Conservation (phyloP, 345 rosid species). For the Pistacia atlantica region DNA sequence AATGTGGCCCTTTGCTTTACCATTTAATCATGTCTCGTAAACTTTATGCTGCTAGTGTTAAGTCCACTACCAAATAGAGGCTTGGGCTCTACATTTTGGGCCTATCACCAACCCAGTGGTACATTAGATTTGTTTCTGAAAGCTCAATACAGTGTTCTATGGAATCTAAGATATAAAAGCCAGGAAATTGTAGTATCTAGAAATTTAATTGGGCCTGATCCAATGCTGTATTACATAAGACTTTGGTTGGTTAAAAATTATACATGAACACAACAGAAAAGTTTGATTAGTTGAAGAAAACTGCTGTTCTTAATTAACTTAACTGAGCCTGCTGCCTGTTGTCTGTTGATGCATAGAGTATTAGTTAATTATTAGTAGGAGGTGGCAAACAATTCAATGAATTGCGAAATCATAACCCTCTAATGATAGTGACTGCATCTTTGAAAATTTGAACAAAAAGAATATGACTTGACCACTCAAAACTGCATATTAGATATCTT, state of each 20-base stretch:
- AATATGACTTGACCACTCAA: background rate
- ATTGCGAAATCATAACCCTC: background rate
- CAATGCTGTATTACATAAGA: too few relatives aligned
- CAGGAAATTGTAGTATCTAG: too few relatives aligned
- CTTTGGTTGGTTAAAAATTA: too few relatives aligned
- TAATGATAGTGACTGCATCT: background rate
- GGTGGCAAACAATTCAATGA: too few relatives aligned
- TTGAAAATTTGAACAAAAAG: background rate
- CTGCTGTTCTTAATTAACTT: background rate
- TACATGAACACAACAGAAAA: too few relatives aligned
- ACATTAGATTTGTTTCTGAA: too few relatives aligned
- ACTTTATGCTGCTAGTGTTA: background rate
- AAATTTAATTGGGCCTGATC: too few relatives aligned
- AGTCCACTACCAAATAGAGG: background rate
- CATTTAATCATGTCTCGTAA: slow-evolving; percentile 8
- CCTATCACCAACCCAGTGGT: background rate
- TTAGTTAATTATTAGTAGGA: too few relatives aligned
- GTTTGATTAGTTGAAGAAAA: too few relatives aligned
- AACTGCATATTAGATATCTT: background rate
- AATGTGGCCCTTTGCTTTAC: background rate
- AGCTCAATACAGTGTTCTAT: too few relatives aligned
- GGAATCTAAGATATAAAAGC: too few relatives aligned
- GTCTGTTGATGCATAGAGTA: background rate
- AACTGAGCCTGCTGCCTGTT: background rate
- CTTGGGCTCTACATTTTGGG: background rate